Evolutionary conservation across 225 moss, liverwort and hornwort species (phyloP), one percentile per base, ranked within the genome.

Genomic region (Polytrichum commune): DNA sequence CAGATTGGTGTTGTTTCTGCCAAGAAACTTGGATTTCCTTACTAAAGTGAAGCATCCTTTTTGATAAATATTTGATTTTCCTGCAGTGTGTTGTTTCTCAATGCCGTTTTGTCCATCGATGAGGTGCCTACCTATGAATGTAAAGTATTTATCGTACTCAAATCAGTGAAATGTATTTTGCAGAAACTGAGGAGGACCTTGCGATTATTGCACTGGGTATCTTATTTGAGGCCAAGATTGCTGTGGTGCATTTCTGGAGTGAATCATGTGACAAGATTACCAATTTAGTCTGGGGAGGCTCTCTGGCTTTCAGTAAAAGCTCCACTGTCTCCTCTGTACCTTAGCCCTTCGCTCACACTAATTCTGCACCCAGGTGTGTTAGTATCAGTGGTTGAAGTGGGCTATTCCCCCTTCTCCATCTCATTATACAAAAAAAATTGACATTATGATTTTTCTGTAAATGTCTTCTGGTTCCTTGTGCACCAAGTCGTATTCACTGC

Each of bases 391-490:
- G 88, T 76, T 88, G 88, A 85, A 88, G 84, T 81, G 79, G 75
- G 77, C 73, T 75, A 78, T 85, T 80, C 71, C 74, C 38, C 82
- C 84, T 82, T 88, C 84, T 85, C 88, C 88, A 84, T 77, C 70
- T 69, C 73, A 77, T 73, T 65, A 80, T 78, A 81, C 76, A 74
- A 75, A 78, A 80, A 38, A 83, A 77, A 73, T 80, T 76, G 77
- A 69, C 74, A 72, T 67, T 69, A 83, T 78, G 71, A 78, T 69
- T 87, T 83, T 87, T 81, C 78, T 87, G 81, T 72, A 84, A 76
- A 83, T 84, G 69, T 77, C 66, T 61, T 70, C 27, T 63, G 68
- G 58, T 65, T 77, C n/a, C 65, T 55, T 69, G 16, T 46, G 46
- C 46, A 46, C 16, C 46, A 46, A 46, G 13, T 46, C 46, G 38